These are phyloP conservation scores for Xylaria longipes DNA, from an alignment of 495 filamentous ascomycete genomes.

Conservation along the genomic window DNA sequence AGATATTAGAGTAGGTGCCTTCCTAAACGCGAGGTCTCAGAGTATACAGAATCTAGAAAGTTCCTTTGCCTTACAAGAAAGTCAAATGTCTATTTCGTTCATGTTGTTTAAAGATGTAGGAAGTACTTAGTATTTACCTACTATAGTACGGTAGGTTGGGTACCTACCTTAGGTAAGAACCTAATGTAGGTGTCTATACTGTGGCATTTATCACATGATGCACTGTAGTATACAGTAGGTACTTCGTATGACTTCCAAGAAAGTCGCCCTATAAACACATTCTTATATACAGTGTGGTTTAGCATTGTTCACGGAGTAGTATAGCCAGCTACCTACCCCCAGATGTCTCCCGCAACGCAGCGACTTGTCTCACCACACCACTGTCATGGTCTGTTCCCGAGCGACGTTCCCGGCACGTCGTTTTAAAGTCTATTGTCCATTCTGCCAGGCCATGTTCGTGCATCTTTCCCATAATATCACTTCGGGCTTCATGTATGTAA, in stretches of 20 bases:
- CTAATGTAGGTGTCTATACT: not conserved
- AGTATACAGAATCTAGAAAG: too few relatives aligned
- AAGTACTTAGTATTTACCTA: not conserved
- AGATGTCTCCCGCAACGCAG: not conserved
- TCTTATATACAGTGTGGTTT: not conserved
- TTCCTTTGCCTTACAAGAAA: not conserved
- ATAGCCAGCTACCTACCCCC: not conserved
- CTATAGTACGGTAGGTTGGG: not conserved
- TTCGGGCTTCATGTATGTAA: constrained; percentile 12
- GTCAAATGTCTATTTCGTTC: not conserved
- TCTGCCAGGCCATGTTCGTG: not conserved
- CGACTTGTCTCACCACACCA: constrained; percentile 19
- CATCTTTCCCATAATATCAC: not conserved
- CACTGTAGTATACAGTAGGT: not conserved
- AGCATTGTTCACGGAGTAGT: not conserved
- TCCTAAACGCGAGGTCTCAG: not conserved
- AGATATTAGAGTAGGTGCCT: not conserved
- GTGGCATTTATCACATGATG: not conserved
- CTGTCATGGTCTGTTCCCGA: not conserved
- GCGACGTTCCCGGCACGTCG: not conserved
- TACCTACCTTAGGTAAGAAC: too few relatives aligned
- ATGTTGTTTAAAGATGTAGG: not conserved
- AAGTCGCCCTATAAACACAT: not conserved
- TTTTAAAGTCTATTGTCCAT: not conserved
- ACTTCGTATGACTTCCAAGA: not conserved